These are phyloP conservation scores for Solanum hybrid DNA, from an alignment of 305 asterid genomes.

Conservation along the genomic window DNA sequence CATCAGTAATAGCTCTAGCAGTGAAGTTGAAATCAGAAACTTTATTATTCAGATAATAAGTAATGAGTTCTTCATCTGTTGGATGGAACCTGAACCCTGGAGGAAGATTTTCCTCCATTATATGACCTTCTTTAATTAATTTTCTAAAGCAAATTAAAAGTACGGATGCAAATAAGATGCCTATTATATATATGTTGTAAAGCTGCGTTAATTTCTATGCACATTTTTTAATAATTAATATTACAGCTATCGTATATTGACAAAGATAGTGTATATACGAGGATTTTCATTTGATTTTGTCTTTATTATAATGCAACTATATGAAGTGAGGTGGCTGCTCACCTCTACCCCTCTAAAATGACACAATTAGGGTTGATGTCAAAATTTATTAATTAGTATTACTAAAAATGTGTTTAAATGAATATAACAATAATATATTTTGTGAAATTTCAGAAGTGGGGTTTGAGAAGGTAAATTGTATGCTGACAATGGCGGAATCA, in stretches of 20 bases:
- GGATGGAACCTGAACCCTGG: not conserved
- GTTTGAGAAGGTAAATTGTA: not conserved
- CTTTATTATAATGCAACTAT: not conserved
- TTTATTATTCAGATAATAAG: not conserved
- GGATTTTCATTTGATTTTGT: not conserved
- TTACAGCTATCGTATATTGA: not conserved
- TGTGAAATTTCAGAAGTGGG: not conserved
- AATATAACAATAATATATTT: not conserved
- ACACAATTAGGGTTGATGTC: not conserved
- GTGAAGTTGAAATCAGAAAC: not conserved
- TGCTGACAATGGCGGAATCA: not conserved
- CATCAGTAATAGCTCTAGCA: not conserved
- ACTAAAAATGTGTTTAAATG: not conserved
- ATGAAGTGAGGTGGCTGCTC: not conserved
- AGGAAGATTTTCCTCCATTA: not conserved
- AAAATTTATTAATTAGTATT: not conserved
- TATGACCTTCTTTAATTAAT: not conserved
- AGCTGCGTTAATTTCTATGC: not conserved
- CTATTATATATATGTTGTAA: not conserved
- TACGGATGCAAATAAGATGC: not conserved
- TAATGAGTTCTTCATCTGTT: not conserved
- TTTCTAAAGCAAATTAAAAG: not conserved
- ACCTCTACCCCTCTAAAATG: not conserved
- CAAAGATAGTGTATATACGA: not conserved
- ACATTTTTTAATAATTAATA: not conserved